Evolutionary conservation across 2,329 filamentous ascomycete species (phyloP), one percentile per base, ranked within the genome.

Genomic region (Penicillium carneum): DNA sequence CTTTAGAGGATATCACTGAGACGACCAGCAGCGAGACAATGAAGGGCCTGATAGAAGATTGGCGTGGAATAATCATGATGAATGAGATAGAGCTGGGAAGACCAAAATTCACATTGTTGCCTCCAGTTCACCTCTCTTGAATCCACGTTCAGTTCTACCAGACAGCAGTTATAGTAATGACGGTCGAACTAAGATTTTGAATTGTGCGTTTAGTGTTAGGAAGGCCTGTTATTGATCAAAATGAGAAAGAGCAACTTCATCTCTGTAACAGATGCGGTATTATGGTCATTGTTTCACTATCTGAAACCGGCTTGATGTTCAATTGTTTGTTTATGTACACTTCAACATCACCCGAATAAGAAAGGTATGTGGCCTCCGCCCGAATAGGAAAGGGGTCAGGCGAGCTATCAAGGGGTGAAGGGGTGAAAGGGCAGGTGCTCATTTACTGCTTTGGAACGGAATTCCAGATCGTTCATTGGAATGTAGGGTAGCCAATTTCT

Each of bases 11-110:
- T 29, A 69, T 43, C 14, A 72, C 50, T 12, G 71, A 68, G 12
- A 74, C 68, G 6, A 66, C 63, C 10, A 74, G 54, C 14, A 74
- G 49, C 5, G 73, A 74, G 42, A 72, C 61, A 45, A 74, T 29
- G 41, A 73, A 67, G 5, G 68, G 67, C 41, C 70, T 65, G 45
- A 71, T 61, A 9, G 52, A 64, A 43, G 66, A 61, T 56, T 70
- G 65, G 45, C 67, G 68, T 63, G 60, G 39, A 39, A 65, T 18
- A 20, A 66, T 65, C 70, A 73, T 72, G 54, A 51, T 63, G 60
- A 41, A 46, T 46, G 26, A 34, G 9, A 10, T 9, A 31, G 26
- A 39, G 26, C 26, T 41, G 7, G 18, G 4, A 36, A 34, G 26
- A 33, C 14, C 26, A 43, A 20, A 36, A 8, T 33, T 18, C 16